Evolutionary conservation across 2,329 filamentous ascomycete genomes (phyloP), one percentile per base, ranked within the genome.

Genomic region (Cladosporium sp.): DNA sequence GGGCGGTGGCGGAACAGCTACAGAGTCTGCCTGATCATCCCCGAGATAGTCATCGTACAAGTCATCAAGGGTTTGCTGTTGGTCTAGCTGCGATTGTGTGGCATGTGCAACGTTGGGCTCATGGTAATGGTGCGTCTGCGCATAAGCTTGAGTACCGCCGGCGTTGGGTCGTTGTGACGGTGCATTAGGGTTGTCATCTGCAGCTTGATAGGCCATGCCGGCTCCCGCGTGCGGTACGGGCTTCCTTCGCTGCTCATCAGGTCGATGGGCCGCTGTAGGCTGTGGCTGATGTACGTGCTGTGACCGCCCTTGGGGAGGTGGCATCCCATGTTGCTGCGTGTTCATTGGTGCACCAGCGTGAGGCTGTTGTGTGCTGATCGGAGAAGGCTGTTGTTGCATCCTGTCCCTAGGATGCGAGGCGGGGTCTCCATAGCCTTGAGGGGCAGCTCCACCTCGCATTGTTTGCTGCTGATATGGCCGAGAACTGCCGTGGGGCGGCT

Each of bases 21-120:
- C 66, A 61, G 35, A 19, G 6, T 33, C 41, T 4, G 33, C 19
- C 42, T 31, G 18, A 9, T 42, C 37, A 10, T 28, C 62, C n/a
- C 66, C 66, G 60, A 76, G 69, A 60, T 75, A 70, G 61, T 71
- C 62, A 53, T 78, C 77, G 53, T 79, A 78, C 49, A 82, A 71
- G 51, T 74, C 74, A 35, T 77, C 75, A 40, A 80, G 58, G 42
- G 74, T 74, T 22, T 74, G n/a, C 22, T 41, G 66, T 32, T 66
- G 22, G 22, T 28, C 22, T 5, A 5, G 22, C 22, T 28, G 65
- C 13, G 28, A 18, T 22, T 43, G 45, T n/a, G 35, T 28, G n/a
- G 18, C 28, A 19, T 22, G 46, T 13, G 46, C 46, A 33, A 40
- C 35, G 28, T 41, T 16, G 9, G 46, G 46, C 34, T 37, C 41